Base-by-base conservation (phyloP, 1,139 yeast genomes). In the Zygoascus sp. region DNA sequence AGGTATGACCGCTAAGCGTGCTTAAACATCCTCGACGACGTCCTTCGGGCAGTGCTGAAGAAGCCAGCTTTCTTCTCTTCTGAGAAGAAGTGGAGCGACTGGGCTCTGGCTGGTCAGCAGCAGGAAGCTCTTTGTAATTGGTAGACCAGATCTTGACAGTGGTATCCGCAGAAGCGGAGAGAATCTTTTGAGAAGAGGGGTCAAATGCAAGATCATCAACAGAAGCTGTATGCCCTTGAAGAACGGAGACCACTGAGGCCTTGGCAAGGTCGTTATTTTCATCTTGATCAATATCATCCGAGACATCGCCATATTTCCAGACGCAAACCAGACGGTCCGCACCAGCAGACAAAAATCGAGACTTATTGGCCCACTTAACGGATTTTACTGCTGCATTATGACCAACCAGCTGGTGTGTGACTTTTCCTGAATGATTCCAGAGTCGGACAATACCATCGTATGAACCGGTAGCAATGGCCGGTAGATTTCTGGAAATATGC, bases 361-460 rank as follows among this genome's bases (percentile, higher is more conserved):
- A 80, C 32, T 53, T 44, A 16, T 58, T 57, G 19, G 85, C 53
- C 83, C 94, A 89, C 58, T 80, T 76, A 30, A 88, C 95, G 11
- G 86, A 75, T 64, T 85, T 83, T 49, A 92, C 80, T 3, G 97
- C 82, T 20, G 86, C 96, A 20, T 84, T 79, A 66, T 92, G 98
- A 15, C 97, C 97, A 40, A 80, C 77, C 57, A 83, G 79, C 63
- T 88, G 95, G 56, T 84, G 80, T 58, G 82, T 83, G 15, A 90
- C 84, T 44, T 77, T 74, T n/a, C 97, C 97, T 11, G 89, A 77
- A 68, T 79, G 69, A 62, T 87, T 83, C 80, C 92, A 92, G 10
- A 95, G 80, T 57, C 97, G 77, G 20, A 92, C 96, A 37, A 90
- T 78, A 53, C 97, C 97, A 64, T 92, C 98, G 61, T 90, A 92